Base-by-base conservation (phyloP, 495 filamentous ascomycete species). In the Penicillium subrubescens region DNA sequence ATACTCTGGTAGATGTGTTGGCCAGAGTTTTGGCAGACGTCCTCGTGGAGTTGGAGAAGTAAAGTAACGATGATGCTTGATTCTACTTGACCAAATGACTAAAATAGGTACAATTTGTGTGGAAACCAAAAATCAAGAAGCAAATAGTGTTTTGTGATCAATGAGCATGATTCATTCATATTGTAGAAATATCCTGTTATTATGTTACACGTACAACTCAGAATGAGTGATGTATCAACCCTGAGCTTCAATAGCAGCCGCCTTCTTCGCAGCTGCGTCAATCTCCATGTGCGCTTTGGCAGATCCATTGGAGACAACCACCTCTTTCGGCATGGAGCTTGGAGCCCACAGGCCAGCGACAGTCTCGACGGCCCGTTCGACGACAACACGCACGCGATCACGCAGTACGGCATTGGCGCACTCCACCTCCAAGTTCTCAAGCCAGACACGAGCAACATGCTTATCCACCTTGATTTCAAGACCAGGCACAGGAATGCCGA, bases 341-440 rank as follows among this genome's bases (percentile, higher is more conserved):
- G 75, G 71, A 21, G 77, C 70, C 87, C 87, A 89, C 67, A 97
- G 79, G 34, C 90, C 91, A 58, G 92, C 91, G 5, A 93, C 89
- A 17, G 92, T 91, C 81, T 97, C 95, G n/a, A 96, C 88, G 2
- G 91, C 93, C 66, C 95, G 80, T 74, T 98, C 95, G 31, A 97
- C 91, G 21, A 98, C 92, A 3, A 91, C 91, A 66, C 89, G 85
- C 8, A 99, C 90, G 52, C 95, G 79, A 72, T 96, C 92, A 61
- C 84, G 84, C 72, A 96, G 81, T 53, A 91, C 85, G 66, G 84
- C 78, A 65, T 89, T 91, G 31, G 75, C 78, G 74, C 93, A 94
- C 75, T 98, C 96, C 0, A 99, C 92, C 67, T 94, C 92, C 52
- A 98, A 73, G 52, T 88, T 86, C 82, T 98, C 94, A 34, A 99